phyloP scores from a whole-genome alignment of 805 yeast species.

The Saturnispora hagleri region DNA sequence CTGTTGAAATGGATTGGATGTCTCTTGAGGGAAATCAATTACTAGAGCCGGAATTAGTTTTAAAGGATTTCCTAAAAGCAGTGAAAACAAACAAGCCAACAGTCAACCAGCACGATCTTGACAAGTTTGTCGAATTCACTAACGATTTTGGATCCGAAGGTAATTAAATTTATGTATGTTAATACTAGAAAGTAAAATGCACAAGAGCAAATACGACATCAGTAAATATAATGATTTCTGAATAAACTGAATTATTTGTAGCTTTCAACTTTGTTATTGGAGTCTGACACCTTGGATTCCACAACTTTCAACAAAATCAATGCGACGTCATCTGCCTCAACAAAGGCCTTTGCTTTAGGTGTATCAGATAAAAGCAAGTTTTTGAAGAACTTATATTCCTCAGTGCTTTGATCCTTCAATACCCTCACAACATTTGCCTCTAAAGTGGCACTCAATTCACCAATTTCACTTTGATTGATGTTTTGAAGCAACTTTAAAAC shows the following conservation, averaged over 20 bases:
- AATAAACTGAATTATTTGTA: slow-evolving; percentile 7
- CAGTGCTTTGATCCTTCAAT: slow-evolving; percentile 32
- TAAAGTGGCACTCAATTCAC: slow-evolving; percentile 75
- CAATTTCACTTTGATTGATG: slow-evolving; percentile 70
- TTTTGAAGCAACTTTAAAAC: slow-evolving; percentile 57
- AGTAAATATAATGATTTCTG: background rate
- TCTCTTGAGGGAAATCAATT: slow-evolving; percentile 83
- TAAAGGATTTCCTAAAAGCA: slow-evolving; percentile 90
- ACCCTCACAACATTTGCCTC: slow-evolving; percentile 56
- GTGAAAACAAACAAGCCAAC: slow-evolving; percentile 90
- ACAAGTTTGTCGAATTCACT: slow-evolving; percentile 79
- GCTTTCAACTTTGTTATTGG: slow-evolving; percentile 45
- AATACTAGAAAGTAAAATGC: background rate
- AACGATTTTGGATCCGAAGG: slow-evolving; percentile 97
- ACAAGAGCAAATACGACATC: background rate
- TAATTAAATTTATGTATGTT: slow-evolving; percentile 32
- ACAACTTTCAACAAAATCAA: slow-evolving; percentile 56
- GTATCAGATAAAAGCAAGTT: slow-evolving; percentile 50
- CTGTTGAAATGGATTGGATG: slow-evolving; percentile 89
- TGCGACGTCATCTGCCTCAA: slow-evolving; percentile 53
- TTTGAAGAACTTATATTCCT: slow-evolving; percentile 52
- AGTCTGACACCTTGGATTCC: slow-evolving; percentile 72
- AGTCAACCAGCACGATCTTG: slow-evolving; percentile 76
- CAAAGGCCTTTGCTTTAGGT: slow-evolving; percentile 63
- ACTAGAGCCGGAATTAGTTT: slow-evolving; percentile 78